Percentiles rank a stretch among this genome's conserved stretches.
phyloP scores from a whole-genome alignment of 75 land plant species.

The Cupressus sempervirens region DNA sequence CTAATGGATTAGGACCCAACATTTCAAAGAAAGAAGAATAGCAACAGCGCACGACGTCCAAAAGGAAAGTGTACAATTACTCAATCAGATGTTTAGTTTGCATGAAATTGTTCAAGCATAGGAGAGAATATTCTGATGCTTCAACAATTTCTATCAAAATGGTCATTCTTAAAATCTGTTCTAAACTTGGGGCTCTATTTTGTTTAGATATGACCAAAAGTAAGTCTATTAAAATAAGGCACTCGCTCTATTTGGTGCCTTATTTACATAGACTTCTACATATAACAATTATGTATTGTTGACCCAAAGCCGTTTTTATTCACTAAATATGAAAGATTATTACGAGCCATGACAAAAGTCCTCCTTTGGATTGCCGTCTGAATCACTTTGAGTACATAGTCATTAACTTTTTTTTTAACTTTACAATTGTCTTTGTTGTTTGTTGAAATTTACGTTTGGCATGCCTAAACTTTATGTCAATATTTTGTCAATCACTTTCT shows the following conservation, averaged over 20 bases:
- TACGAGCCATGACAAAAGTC: not conserved
- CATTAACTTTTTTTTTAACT: not conserved
- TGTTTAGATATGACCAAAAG: not conserved
- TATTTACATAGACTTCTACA: slow-evolving; percentile 12
- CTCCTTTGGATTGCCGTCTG: not conserved
- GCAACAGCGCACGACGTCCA: not conserved
- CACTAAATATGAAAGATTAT: not conserved
- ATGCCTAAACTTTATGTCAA: slow-evolving; percentile 4
- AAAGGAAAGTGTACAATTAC: slow-evolving; percentile 1
- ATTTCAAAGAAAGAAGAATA: slow-evolving; percentile 4
- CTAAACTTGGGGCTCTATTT: not conserved
- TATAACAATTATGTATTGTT: slow-evolving; percentile 7
- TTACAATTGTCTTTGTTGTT: not conserved
- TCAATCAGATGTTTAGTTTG: not conserved
- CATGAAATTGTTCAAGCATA: slow-evolving; percentile 13
- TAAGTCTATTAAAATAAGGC: slow-evolving; percentile 14
- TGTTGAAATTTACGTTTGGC: not conserved
- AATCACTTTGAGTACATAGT: not conserved
- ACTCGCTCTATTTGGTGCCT: not conserved
- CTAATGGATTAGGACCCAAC: not conserved
- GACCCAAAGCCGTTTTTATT: not conserved
- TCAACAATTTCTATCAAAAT: slow-evolving; percentile 11
- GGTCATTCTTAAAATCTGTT: not conserved
- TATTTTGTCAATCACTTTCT: not conserved
- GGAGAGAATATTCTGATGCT: slow-evolving; percentile 7